Conservation (phyloP, 768 basidiomycete species). For the Suillus ampliporus region DNA sequence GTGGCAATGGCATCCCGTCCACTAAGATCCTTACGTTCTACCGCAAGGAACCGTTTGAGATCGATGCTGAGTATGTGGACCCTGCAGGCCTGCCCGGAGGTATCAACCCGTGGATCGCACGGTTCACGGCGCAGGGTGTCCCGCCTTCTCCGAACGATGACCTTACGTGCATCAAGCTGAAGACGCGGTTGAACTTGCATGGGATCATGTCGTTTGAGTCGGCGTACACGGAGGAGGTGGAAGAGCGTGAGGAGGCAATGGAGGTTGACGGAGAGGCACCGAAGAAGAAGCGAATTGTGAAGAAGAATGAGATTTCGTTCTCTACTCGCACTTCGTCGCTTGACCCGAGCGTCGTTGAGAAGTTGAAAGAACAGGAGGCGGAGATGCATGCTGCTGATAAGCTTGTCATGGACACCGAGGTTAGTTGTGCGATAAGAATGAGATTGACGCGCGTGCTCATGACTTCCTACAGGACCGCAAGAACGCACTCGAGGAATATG, state of each 20-base stretch:
- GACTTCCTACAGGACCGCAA: constrained; percentile 78
- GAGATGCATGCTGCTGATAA: constrained; percentile 92
- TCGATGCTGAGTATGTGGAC: constrained; percentile 86
- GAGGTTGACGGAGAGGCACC: constrained; percentile 66
- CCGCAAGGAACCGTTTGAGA: constrained; percentile 84
- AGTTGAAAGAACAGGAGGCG: constrained; percentile 79
- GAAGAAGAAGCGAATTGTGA: constrained; percentile 87
- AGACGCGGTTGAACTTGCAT: constrained; percentile 85
- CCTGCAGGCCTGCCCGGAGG: constrained; percentile 72
- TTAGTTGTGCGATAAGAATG: constrained; percentile 42
- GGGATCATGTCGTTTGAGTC: constrained; percentile 87
- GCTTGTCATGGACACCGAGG: constrained; percentile 97
- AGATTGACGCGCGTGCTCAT: neutral
- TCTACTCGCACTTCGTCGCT: constrained; percentile 67
- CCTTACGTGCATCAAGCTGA: constrained; percentile 84
- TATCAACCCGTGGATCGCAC: constrained; percentile 85
- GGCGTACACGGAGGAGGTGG: constrained; percentile 84
- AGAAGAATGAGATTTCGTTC: constrained; percentile 84
- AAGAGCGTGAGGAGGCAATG: constrained; percentile 82
- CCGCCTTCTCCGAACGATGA: constrained; percentile 72
- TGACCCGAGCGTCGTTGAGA: constrained; percentile 67
- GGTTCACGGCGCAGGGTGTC: constrained; percentile 84
- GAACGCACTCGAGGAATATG: constrained; percentile 98
- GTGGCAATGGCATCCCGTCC: constrained; percentile 84
- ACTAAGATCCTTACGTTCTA: constrained; percentile 97